Evolutionary conservation across 192 early-diverging fungal species (phyloP).

Genomic region (Bifiguratus adelaidae): DNA sequence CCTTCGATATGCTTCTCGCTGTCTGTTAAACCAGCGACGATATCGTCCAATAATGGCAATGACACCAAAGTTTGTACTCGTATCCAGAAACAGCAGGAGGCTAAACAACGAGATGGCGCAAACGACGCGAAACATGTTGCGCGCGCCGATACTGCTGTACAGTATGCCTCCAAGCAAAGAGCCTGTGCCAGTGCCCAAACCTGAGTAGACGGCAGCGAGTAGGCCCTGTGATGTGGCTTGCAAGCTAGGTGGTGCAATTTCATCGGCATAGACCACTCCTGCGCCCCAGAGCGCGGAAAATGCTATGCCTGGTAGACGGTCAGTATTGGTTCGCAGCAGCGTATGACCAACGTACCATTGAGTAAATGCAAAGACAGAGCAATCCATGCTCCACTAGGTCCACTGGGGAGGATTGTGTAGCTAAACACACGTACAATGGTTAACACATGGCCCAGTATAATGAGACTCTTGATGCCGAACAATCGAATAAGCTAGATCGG

Average conservation of each 20-base stretch:
- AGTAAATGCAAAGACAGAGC: conserved; percentile 26
- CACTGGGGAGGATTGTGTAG: conserved; percentile 22
- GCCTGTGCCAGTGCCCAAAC: conserved; percentile 26
- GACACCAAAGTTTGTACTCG: conserved; percentile 18
- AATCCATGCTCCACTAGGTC: conserved; percentile 13
- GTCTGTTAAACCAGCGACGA: background rate
- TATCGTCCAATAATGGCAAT: conserved; percentile 7
- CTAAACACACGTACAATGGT: conserved; percentile 28
- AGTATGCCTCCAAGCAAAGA: conserved; percentile 26
- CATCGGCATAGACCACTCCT: conserved; percentile 28
- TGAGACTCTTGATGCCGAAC: conserved; percentile 24
- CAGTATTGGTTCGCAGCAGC: no score
- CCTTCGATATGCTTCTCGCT: conserved; percentile 15
- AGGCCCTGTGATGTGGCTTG: conserved; percentile 31
- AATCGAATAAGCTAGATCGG: conserved; percentile 22
- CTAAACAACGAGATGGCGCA: conserved; percentile 13
- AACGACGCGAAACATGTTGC: conserved; percentile 23
- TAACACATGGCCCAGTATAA: conserved; percentile 29
- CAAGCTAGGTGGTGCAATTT: conserved; percentile 24
- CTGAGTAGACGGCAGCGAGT: conserved; percentile 23
- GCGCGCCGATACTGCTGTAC: conserved; percentile 21
- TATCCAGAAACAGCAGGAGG: conserved; percentile 21
- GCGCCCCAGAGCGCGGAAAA: conserved; percentile 32
- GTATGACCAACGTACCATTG: conserved; percentile 23
- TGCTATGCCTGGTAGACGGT: conserved; percentile 18